A percentile compares a stretch with the other conserved stretches of the same genome.
Conservation (phyloP, 108 stramenopile species). For the Epithemia pelagica region DNA sequence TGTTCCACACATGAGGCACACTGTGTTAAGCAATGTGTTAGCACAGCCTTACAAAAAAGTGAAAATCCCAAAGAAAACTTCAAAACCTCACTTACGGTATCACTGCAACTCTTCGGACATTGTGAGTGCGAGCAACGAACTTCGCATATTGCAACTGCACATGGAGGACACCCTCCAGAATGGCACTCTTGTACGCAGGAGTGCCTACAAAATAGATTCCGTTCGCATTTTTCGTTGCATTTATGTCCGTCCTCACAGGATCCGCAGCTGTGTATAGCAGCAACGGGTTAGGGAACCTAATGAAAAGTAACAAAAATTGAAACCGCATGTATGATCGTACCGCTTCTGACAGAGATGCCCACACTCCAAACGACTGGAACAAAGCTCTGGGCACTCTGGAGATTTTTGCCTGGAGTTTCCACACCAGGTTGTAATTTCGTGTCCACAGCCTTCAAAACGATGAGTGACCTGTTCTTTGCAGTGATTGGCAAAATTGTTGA, state of each 20-base stretch:
- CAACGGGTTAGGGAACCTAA: no score
- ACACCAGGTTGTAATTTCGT: slow-evolving; percentile 22
- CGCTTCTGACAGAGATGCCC: slow-evolving; percentile 24
- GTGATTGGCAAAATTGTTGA: slow-evolving; percentile 7
- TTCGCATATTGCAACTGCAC: slow-evolving; percentile 13
- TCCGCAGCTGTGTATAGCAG: slow-evolving; percentile 14
- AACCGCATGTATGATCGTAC: no score
- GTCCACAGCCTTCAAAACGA: slow-evolving; percentile 19
- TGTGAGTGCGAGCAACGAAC: slow-evolving; percentile 26
- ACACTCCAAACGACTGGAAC: slow-evolving; percentile 17
- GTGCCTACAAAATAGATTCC: slow-evolving; percentile 39
- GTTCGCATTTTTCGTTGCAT: slow-evolving; percentile 35
- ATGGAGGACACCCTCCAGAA: slow-evolving; percentile 25
- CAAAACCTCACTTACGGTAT: slow-evolving; percentile 20
- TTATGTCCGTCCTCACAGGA: slow-evolving; percentile 21
- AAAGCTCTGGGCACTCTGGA: slow-evolving; percentile 25
- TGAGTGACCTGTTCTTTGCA: slow-evolving; percentile 16
- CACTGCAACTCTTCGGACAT: slow-evolving; percentile 21
- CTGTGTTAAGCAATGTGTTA: slow-evolving; percentile 8
- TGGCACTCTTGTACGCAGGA: slow-evolving; percentile 27
- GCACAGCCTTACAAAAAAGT: neutral
- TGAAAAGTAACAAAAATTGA: no score
- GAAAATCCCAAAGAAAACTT: no score
- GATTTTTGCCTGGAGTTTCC: slow-evolving; percentile 21
- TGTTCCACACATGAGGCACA: slow-evolving; percentile 40